Evolutionary conservation across 163 green algal genomes (phyloP).

Genomic region (Prototheca wickerhamii): DNA sequence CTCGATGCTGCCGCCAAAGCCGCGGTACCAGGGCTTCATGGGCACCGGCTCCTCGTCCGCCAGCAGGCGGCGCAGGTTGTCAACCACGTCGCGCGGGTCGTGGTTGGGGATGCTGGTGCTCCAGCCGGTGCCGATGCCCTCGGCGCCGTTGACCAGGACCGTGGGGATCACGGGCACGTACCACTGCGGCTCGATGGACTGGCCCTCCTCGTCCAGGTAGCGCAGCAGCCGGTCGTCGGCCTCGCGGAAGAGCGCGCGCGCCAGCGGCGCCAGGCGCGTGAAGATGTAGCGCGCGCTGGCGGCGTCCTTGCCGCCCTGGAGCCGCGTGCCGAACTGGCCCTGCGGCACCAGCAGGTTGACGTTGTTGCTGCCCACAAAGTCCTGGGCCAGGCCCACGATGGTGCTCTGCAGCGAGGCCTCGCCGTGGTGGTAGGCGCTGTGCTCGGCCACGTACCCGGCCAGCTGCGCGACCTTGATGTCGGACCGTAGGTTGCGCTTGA

Average conservation of each 20-base stretch:
- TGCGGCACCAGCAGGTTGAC: constrained; percentile 88
- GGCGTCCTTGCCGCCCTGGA: constrained; percentile 95
- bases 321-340: constrained; percentile 89
- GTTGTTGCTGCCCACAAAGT: constrained; percentile 98
- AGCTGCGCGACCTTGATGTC: constrained; percentile 98
- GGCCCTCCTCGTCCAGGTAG: constrained; percentile 96
- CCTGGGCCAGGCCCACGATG: constrained; percentile 93
- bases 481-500: constrained; percentile 93
- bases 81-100: constrained; percentile 86
- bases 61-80: constrained; percentile 76
- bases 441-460: constrained; percentile 91
- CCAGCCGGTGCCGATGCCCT: constrained; percentile 99
- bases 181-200: constrained; percentile 93
- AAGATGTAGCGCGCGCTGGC: constrained; percentile 95
- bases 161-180: constrained; percentile 87
- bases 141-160: constrained; percentile 95
- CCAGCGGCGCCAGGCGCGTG: constrained; percentile 76
- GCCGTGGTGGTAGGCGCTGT: constrained; percentile 98
- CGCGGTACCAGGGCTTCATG: constrained; percentile 92
- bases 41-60: constrained; percentile 53
- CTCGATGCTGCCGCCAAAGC: constrained; percentile 59
- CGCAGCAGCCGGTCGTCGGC: constrained; percentile 84
- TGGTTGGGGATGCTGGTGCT: constrained; percentile 96
- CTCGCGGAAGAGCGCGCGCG: constrained; percentile 85
- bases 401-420: constrained; percentile 78